A percentile compares a stretch with the other conserved stretches of the same genome.
Evolutionary conservation across 2,329 filamentous ascomycete genomes (phyloP).

Genomic region (Onygenales sp.): DNA sequence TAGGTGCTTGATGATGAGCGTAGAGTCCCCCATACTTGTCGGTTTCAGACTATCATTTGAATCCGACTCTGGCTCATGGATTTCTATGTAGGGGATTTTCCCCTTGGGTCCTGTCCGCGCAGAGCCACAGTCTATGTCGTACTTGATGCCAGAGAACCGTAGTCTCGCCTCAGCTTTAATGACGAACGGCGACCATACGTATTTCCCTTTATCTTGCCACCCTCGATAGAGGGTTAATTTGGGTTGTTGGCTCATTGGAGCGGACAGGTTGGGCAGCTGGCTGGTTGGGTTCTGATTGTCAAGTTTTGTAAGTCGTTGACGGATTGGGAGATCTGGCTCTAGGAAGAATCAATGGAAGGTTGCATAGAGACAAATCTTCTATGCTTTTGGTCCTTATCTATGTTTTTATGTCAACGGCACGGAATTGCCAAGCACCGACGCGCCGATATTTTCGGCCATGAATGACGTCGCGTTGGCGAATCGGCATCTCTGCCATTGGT

Average conservation of each 20-base stretch:
- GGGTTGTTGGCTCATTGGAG: not conserved
- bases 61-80: not conserved
- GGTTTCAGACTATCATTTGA: not conserved
- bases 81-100: slow-evolving; percentile 50
- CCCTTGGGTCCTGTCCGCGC: slow-evolving; percentile 40
- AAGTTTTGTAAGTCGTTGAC: not conserved
- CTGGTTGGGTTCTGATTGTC: not conserved
- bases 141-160: slow-evolving; percentile 43
- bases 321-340: not conserved
- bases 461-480: no score
- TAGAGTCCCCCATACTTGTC: slow-evolving; percentile 40
- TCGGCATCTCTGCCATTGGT: not conserved
- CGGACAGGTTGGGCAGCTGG: not conserved
- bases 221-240: not conserved
- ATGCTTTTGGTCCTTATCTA: not conserved
- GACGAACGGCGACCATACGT: slow-evolving; percentile 55
- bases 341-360: no score
- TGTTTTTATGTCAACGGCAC: not conserved
- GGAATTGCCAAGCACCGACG: not conserved
- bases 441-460: not conserved
- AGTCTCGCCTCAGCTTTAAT: slow-evolving; percentile 54
- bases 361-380: no score
- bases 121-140: slow-evolving; percentile 39
- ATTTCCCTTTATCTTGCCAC: slow-evolving; percentile 14
- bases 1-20: slow-evolving; percentile 44